Evolutionary conservation across 2,329 filamentous ascomycete species (phyloP).

Genomic region (Fusarium sp.): DNA sequence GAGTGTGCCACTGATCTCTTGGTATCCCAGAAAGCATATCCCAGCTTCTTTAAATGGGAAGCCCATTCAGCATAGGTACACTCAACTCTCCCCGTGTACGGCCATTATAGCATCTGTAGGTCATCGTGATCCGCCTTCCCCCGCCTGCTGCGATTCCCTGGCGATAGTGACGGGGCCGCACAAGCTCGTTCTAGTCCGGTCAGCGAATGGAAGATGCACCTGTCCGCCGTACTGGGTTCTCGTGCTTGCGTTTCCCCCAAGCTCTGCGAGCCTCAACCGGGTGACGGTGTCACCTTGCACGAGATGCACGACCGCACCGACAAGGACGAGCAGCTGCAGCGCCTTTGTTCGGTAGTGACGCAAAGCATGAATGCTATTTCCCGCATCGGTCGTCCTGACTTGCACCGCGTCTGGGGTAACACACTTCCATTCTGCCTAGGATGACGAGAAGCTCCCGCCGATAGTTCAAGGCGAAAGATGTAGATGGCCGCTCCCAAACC

Average conservation of each 20-base stretch:
- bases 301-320: not conserved
- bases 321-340: not conserved
- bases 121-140: not conserved
- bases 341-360: not conserved
- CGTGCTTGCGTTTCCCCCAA: not conserved
- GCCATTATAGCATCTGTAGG: not conserved
- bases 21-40: not conserved
- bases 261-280: not conserved
- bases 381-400: constrained; percentile 14
- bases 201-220: not conserved
- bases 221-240: not conserved
- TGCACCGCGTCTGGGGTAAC: constrained; percentile 37
- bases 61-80: not conserved
- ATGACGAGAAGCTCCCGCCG: constrained; percentile 25
- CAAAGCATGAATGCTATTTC: not conserved
- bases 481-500: not conserved
- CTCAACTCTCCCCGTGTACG: not conserved
- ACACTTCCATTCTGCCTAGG: constrained; percentile 23
- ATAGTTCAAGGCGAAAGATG: not conserved
- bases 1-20: no score
- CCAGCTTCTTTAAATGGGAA: not conserved
- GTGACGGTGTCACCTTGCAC: not conserved
- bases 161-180: rapidly evolving
- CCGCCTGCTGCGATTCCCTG: not conserved
- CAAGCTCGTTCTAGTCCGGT: not conserved